Evolutionary conservation across 805 yeast species (phyloP).

Genomic region (Kodamaea lidongshanica): DNA sequence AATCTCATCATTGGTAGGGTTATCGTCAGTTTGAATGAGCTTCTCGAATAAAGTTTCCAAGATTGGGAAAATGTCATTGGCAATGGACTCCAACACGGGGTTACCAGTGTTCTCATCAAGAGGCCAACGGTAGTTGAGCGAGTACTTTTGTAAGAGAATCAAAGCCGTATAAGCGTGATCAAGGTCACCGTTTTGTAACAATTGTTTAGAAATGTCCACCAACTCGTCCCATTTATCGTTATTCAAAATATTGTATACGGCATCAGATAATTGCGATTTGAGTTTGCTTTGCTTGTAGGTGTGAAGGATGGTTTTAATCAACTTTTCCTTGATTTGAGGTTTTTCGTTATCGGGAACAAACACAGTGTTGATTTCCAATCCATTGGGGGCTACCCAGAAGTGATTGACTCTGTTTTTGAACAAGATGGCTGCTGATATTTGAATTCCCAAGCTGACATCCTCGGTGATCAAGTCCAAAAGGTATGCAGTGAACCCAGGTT

Average conservation of each 20-base stretch:
- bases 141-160: slow-evolving; percentile 35
- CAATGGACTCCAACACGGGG: slow-evolving; percentile 35
- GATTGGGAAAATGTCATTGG: slow-evolving; percentile 30
- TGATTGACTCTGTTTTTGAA: slow-evolving; percentile 37
- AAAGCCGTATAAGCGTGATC: slow-evolving; percentile 36
- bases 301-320: slow-evolving; percentile 37
- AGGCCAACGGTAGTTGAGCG: slow-evolving; percentile 36
- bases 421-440: slow-evolving; percentile 38
- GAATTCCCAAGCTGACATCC: slow-evolving; percentile 38
- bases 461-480: slow-evolving; percentile 47
- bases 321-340: slow-evolving; percentile 29
- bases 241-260: slow-evolving; percentile 49
- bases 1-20: slow-evolving; percentile 26
- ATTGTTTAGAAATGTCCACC: slow-evolving; percentile 36
- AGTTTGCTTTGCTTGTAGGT: slow-evolving; percentile 33
- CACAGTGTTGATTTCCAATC: slow-evolving; percentile 25
- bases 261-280: slow-evolving; percentile 51
- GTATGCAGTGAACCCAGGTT: slow-evolving; percentile 53
- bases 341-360: slow-evolving; percentile 31
- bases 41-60: slow-evolving; percentile 27
- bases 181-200: slow-evolving; percentile 31
- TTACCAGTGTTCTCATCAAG: slow-evolving; percentile 42
- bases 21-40: slow-evolving; percentile 20
- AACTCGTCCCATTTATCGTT: slow-evolving; percentile 43
- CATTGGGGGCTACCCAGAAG: slow-evolving; percentile 35